Percentiles rank a stretch among this genome's conserved stretches.
These are phyloP conservation scores for Aureobasidium uvarum DNA, from an alignment of 2,329 filamentous ascomycete species.

Conservation along the genomic window DNA sequence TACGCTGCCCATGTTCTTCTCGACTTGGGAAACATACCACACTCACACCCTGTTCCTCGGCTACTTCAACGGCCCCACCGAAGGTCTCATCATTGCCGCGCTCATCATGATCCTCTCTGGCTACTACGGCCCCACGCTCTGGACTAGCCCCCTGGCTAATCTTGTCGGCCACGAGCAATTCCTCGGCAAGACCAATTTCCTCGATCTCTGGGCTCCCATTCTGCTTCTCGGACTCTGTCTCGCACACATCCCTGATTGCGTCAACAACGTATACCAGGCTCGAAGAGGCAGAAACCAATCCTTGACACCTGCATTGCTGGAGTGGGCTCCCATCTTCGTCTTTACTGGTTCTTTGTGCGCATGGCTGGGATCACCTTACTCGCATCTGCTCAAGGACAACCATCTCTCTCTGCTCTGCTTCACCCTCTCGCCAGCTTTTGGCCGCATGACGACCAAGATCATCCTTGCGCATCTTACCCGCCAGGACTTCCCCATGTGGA, in stretches of 20 bases:
- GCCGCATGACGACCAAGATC: constrained; percentile 97
- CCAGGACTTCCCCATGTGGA: constrained; percentile 97
- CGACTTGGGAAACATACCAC: constrained; percentile 99
- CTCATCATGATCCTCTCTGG: constrained; percentile 82
- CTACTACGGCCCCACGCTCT: constrained; percentile 83
- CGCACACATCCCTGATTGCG: constrained; percentile 80
- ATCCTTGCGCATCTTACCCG: constrained; percentile 92
- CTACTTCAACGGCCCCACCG: constrained; percentile 95
- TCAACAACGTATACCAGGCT: constrained; percentile 78
- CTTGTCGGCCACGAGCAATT: constrained; percentile 62
- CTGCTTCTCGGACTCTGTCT: constrained; percentile 49
- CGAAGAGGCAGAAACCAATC: constrained; percentile 70
- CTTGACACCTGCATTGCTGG: constrained; percentile 78
- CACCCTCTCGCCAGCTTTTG: constrained; percentile 95
- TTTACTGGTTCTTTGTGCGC: constrained; percentile 72
- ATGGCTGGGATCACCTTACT: constrained; percentile 90
- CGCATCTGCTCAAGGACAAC: constrained; percentile 75
- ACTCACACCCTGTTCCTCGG: constrained; percentile 96
- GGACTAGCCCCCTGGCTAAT: constrained; percentile 71
- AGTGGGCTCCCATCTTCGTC: constrained; percentile 88
- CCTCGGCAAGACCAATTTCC: constrained; percentile 70
- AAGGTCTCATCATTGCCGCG: constrained; percentile 88
- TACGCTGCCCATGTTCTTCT: constrained; percentile 98
- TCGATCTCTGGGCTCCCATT: constrained; percentile 79
- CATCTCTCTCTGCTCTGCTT: constrained; percentile 89